phyloP scores from a whole-genome alignment of 306 rosid species.

The Lablab purpureus region DNA sequence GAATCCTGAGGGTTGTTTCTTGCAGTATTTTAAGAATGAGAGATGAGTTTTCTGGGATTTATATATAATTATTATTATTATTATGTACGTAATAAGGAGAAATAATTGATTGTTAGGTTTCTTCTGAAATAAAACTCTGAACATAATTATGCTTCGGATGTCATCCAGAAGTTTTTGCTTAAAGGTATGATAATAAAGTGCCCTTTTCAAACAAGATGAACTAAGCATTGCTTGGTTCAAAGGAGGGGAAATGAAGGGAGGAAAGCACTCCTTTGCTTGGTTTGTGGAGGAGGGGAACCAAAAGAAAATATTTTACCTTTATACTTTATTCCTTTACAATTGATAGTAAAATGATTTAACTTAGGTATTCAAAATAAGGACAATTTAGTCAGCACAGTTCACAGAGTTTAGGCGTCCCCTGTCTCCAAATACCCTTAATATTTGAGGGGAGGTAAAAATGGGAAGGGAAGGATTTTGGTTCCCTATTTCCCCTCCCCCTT shows the following conservation, averaged over 20 bases:
- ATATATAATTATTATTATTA: neutral
- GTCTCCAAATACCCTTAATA: neutral
- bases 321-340: neutral
- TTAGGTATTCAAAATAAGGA: neutral
- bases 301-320: neutral
- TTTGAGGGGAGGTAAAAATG: neutral
- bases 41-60: neutral
- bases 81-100: neutral
- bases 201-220: slow-evolving; percentile 20
- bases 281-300: neutral
- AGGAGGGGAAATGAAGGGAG: neutral
- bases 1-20: neutral
- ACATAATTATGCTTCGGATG: neutral
- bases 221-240: neutral
- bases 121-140: slow-evolving; percentile 8
- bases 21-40: neutral
- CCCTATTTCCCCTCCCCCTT: neutral
- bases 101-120: slow-evolving; percentile 20
- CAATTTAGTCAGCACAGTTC: neutral
- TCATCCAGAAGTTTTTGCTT: slow-evolving; percentile 1
- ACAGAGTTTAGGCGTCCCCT: neutral
- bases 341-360: neutral
- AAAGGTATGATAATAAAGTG: neutral
- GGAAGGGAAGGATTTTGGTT: neutral
- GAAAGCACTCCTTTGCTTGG: neutral